Percentiles rank a stretch among this genome's conserved stretches.
phyloP scores from a whole-genome alignment of 129 eudicot genomes.

The Scalesia atractyloides region DNA sequence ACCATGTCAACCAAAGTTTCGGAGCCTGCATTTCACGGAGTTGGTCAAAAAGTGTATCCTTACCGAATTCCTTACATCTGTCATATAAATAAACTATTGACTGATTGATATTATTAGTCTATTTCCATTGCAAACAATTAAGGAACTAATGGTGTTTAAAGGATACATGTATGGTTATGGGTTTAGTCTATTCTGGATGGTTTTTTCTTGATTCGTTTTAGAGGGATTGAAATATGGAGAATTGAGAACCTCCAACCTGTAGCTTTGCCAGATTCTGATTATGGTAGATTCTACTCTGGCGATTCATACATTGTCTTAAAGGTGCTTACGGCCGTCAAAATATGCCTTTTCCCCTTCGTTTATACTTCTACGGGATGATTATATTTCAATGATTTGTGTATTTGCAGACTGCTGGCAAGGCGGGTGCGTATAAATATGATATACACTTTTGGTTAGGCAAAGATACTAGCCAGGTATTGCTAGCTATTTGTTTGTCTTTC shows the following conservation, averaged over 20 bases:
- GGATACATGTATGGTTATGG: constrained; percentile 8
- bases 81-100: not conserved
- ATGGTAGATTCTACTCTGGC: constrained; percentile 81
- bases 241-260: constrained; percentile 82
- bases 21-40: constrained; percentile 98
- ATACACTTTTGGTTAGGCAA: constrained; percentile 94
- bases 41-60: constrained; percentile 93
- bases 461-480: constrained; percentile 86
- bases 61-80: constrained; percentile 4
- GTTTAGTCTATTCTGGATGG: constrained; percentile 10
- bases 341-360: not conserved
- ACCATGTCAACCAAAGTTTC: constrained; percentile 74
- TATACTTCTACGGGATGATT: not conserved
- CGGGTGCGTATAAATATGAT: constrained; percentile 73
- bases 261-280: constrained; percentile 68
- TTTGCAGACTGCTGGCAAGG: constrained; percentile 81
- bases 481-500: constrained; percentile 7
- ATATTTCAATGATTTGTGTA: constrained; percentile 13
- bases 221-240: constrained; percentile 95
- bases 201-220: constrained; percentile 54
- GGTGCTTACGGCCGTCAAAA: constrained; percentile 45
- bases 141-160: not conserved
- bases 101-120: constrained; percentile 4
- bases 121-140: constrained; percentile 4
- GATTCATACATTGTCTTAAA: constrained; percentile 80